A percentile compares a stretch with the other conserved stretches of the same genome.
Evolutionary conservation across 2,329 filamentous ascomycete genomes (phyloP).

Genomic region (Sclerotinia nivalis): DNA sequence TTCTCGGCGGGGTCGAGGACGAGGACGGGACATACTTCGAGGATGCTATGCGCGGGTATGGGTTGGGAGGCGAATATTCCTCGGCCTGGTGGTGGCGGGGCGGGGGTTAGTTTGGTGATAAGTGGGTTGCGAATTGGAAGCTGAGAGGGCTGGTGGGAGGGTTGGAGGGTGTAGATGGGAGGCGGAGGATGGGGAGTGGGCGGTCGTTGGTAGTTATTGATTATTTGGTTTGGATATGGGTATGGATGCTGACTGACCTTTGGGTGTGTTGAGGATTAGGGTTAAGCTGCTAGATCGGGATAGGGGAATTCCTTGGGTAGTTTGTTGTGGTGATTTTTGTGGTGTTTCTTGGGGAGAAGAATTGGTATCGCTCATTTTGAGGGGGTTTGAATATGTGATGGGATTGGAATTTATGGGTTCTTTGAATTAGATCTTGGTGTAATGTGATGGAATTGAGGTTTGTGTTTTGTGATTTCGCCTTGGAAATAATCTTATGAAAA

Average conservation of each 20-base stretch:
- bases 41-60: slow-evolving; percentile 50
- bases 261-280: slow-evolving; percentile 51
- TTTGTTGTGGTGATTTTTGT: neutral
- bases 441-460: neutral
- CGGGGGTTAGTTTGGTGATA: neutral
- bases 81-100: slow-evolving; percentile 45
- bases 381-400: neutral
- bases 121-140: neutral
- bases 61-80: slow-evolving; percentile 51
- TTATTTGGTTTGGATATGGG: neutral
- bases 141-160: neutral
- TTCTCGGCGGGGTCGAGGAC: slow-evolving; percentile 51
- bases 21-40: slow-evolving; percentile 55
- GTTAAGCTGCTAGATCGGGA: slow-evolving; percentile 46
- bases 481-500: neutral
- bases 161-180: neutral
- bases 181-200: neutral
- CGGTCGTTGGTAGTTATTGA: neutral
- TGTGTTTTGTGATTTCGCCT: neutral
- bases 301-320: slow-evolving; percentile 40
- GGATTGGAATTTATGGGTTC: neutral
- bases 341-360: neutral
- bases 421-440: neutral
- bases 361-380: neutral
- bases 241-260: slow-evolving; percentile 44